A percentile compares a stretch with the other conserved stretches of the same genome.
phyloP scores from a whole-genome alignment of 805 yeast species.

The Ogataea ramenticola region DNA sequence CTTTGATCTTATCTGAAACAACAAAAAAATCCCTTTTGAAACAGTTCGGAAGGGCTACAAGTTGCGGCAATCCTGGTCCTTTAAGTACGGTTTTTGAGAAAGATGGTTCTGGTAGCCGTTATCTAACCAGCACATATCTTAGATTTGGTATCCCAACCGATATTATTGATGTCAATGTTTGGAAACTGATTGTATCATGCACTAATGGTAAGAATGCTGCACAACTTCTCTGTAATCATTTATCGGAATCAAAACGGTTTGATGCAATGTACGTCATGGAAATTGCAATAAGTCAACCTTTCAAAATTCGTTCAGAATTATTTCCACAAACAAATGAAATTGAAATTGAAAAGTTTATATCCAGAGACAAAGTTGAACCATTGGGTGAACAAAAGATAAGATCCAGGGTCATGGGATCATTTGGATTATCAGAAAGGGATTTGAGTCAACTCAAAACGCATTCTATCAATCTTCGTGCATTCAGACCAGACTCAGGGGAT shows the following conservation, averaged over 20 bases:
- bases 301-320: constrained; percentile 30
- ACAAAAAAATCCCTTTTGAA: constrained; percentile 14
- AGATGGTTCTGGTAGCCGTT: constrained; percentile 62
- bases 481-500: constrained; percentile 50
- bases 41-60: constrained; percentile 53
- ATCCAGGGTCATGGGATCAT: constrained; percentile 39
- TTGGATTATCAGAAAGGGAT: constrained; percentile 18
- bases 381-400: constrained; percentile 32
- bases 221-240: constrained; percentile 27
- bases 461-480: constrained; percentile 35
- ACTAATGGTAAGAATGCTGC: constrained; percentile 42
- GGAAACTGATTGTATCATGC: constrained; percentile 27
- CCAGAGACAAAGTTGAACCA: constrained; percentile 29
- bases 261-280: constrained; percentile 46
- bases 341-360: constrained; percentile 36
- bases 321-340: constrained; percentile 37
- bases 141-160: constrained; percentile 27
- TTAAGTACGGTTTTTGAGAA: constrained; percentile 44
- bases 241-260: constrained; percentile 28
- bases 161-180: constrained; percentile 25
- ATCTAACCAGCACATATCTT: constrained; percentile 40
- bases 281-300: constrained; percentile 41
- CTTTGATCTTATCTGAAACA: neutral
- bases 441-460: constrained; percentile 3
- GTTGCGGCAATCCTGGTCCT: constrained; percentile 22